Base-by-base conservation (phyloP, 768 basidiomycete species). In the Candolleomyces eurysporus region DNA sequence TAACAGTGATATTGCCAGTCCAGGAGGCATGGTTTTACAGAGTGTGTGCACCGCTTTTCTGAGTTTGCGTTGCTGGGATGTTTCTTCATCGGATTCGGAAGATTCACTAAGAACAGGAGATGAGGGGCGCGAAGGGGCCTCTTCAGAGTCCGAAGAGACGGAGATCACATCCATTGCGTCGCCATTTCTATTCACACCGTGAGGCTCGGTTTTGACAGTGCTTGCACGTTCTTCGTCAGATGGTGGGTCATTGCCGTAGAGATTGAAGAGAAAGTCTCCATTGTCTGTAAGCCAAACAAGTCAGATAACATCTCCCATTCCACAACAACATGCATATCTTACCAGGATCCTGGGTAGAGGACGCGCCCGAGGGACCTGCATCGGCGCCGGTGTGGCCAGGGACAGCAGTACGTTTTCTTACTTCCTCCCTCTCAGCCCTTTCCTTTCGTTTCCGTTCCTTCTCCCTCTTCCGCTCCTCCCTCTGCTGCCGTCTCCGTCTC, bases 381-480 rank as follows among this genome's bases (percentile, higher is more conserved):
- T 36, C 8, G 6, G 36, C 36, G 6, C 19, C 19, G 16, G 4
- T 17, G 7, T n/a, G 2, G 11, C 45, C 9, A 46, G 45, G 1
- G 45, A 6, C 45, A 13, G 45, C 9, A 46, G 45, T 17, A 4
- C 13, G 16, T 9, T 8, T 13, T 21, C 45, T 6, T 17, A 46
- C 13, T 1, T 3, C 26, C n/a, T 4, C 14, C 51, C 51, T 53
- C 30, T 56, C 21, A 14, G 21, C 22, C 42, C 56, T 31, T 31
- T 61, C 42, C 59, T 54, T 62, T 52, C 57, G 53, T 45, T 56
- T 42, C 54, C 61, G 19, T 40, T 45, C 32, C 48, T 30, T 16
- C 36, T 43, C 32, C 49, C 39, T 40, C 42, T 17, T 56, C 36
- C 21, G 46, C 42, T 6, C 31, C 45, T 55, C 45, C 52, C 51